Percentiles rank a stretch among this genome's conserved stretches.
These are phyloP conservation scores for Vickermania spadyakhi DNA, from an alignment of 208 protist genomes.

Conservation along the genomic window DNA sequence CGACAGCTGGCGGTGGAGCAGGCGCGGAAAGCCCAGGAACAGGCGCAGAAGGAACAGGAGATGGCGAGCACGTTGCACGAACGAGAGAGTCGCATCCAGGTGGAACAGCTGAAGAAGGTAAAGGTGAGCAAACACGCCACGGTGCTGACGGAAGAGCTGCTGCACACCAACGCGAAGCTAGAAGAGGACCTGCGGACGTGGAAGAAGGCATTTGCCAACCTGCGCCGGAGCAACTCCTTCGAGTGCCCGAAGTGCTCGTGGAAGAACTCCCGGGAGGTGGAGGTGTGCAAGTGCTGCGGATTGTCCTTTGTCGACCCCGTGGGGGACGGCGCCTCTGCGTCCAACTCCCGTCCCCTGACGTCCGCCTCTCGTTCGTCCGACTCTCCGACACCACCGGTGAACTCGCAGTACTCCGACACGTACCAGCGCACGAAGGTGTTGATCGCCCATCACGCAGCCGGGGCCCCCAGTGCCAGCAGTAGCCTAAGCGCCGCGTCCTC, in stretches of 20 bases:
- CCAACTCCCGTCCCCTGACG: not conserved
- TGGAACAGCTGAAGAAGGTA: not conserved
- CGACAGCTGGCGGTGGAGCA: constrained; percentile 47
- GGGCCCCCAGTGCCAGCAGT: too few species aligned
- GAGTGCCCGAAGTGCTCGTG: constrained; percentile 1
- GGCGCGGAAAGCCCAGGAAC: constrained; percentile 34
- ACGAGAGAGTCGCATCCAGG: not conserved
- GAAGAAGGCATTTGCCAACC: not conserved
- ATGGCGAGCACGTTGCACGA: not conserved
- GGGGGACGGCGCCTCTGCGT: too few species aligned
- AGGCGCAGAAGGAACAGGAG: too few species aligned
- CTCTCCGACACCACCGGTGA: not conserved
- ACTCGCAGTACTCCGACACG: not conserved
- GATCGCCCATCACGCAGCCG: too few species aligned
- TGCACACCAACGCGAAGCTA: constrained; percentile 1
- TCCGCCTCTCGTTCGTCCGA: not conserved
- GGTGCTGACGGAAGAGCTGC: constrained; percentile 1
- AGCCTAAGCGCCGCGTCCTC: too few species aligned
- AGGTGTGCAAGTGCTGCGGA: not conserved
- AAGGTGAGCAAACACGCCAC: not conserved
- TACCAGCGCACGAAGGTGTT: not conserved
- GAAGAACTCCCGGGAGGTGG: not conserved
- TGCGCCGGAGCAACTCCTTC: not conserved
- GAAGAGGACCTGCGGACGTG: not conserved
- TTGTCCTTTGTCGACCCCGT: not conserved